Evolutionary conservation across 495 filamentous ascomycete genomes (phyloP).

Genomic region (Evernia prunastri): DNA sequence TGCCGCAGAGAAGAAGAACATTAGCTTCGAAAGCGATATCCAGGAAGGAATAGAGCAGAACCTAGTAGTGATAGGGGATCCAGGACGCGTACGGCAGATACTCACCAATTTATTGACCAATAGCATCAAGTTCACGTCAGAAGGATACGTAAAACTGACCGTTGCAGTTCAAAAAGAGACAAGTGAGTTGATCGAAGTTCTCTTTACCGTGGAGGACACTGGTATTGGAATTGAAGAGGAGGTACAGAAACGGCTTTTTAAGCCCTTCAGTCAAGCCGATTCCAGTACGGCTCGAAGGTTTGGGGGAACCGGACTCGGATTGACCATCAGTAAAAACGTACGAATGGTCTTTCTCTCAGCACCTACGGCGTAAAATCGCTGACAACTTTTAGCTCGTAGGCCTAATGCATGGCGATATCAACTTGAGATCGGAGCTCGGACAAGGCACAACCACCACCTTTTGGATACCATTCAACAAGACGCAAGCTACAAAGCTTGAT

Average conservation of each 20-base stretch:
- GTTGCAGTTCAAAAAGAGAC: conserved; percentile 33
- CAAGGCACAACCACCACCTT: conserved; percentile 60
- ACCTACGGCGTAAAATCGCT: conserved; percentile 1
- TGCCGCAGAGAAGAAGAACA: conserved; percentile 51
- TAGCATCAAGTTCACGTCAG: conserved; percentile 79
- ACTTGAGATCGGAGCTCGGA: conserved; percentile 50
- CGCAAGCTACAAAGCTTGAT: conserved; percentile 31
- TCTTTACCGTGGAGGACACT: conserved; percentile 66
- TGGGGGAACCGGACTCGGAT: conserved; percentile 73
- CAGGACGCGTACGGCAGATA: conserved; percentile 72
- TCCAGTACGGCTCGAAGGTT: conserved; percentile 67
- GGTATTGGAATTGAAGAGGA: conserved; percentile 81
- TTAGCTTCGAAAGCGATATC: conserved; percentile 49
- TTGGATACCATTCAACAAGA: conserved; percentile 62
- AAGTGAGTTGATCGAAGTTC: conserved; percentile 35
- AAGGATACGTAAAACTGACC: conserved; percentile 54
- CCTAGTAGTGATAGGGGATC: conserved; percentile 55
- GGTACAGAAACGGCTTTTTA: conserved; percentile 66
- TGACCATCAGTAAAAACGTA: conserved; percentile 71
- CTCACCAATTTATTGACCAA: conserved; percentile 84
- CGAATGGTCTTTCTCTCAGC: conserved; percentile 2
- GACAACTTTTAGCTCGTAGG: conserved; percentile 50
- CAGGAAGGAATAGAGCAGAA: conserved; percentile 40
- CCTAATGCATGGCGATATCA: conserved; percentile 74
- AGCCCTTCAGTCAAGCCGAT: conserved; percentile 81